Conservation (phyloP, 1,284 basidiomycete species). For the Papiliotrema flavescens region DNA sequence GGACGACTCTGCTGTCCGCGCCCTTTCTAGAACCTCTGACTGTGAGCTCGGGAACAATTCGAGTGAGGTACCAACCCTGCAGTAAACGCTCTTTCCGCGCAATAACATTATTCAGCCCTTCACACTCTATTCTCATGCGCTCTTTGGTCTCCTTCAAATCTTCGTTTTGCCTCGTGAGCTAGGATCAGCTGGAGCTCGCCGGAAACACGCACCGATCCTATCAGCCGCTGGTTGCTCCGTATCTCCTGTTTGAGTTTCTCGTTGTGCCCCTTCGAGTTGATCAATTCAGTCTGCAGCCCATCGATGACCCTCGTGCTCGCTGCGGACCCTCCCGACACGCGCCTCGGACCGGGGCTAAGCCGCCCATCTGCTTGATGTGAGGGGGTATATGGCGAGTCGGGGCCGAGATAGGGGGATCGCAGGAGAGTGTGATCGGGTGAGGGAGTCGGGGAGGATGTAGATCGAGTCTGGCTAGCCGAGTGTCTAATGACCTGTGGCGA, state of each 20-base stretch:
- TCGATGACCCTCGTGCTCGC: conserved; percentile 43
- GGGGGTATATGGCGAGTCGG: conserved; percentile 20
- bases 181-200: background rate
- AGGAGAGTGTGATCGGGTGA: conserved; percentile 7
- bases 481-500: conserved; percentile 5
- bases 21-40: conserved; percentile 43
- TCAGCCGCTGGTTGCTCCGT: conserved; percentile 30
- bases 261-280: conserved; percentile 29
- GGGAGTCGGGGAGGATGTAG: conserved; percentile 4
- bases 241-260: conserved; percentile 40
- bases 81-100: conserved; percentile 42
- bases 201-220: conserved; percentile 29
- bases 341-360: conserved; percentile 4
- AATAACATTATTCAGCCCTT: conserved; percentile 44
- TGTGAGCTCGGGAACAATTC: background rate
- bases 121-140: conserved; percentile 42
- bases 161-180: conserved; percentile 46
- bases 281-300: conserved; percentile 39
- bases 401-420: conserved; percentile 23
- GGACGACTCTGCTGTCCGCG: conserved; percentile 39
- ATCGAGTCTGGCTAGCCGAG: background rate
- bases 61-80: no score
- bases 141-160: conserved; percentile 46
- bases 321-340: conserved; percentile 14
- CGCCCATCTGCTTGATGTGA: conserved; percentile 10